Base-by-base conservation (phyloP, 768 basidiomycete species). In the Tricholoma flavovirens region DNA sequence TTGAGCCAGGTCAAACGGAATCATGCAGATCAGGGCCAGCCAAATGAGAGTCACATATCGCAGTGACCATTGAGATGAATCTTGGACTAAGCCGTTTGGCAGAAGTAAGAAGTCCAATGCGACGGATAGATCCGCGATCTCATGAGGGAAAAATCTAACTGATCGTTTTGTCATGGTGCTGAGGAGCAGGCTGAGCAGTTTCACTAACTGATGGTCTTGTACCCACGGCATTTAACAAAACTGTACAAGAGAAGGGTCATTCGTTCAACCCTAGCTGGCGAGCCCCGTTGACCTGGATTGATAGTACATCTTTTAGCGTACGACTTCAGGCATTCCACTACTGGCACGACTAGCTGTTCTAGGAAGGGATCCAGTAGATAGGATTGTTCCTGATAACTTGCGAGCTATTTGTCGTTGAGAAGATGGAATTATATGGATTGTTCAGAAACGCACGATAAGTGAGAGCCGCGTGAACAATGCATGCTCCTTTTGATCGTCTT, bases 111-210 rank as follows among this genome's bases (percentile, higher is more conserved):
- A 89, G 15, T 79, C 75, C 12, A 96, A 72, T 0, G 87, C 88
- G 50, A 91, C 79, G 0, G 84, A 80, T 3, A 98, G 77, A 69
- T 96, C 92, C 1, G 82, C 76, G 33, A 97, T 80, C 65, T 93
- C 87, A 66, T 98, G 96, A 40, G 96, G 96, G 66, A 99, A 97
- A 70, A 89, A 94, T 59, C 91, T 86, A 59, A 88, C 96, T 99
- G 66, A 4, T 57, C 48, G 60, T 49, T 43, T 43, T 38, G 54
- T 64, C 59, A 62, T 56, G 59, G 22, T 35, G 52, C 48, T 58
- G 55, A 35, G 40, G 49, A 32, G 3, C 14, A 22, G 42, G 32
- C 54, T 49, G 53, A 26, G 24, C 26, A 30, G 49, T 52, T 58
- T 35, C 40, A 79, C 86, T 75, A 63, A 96, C 96, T 84, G 73